Base-by-base conservation (phyloP, 164 flowering plant genomes). In the Vitis riparia region DNA sequence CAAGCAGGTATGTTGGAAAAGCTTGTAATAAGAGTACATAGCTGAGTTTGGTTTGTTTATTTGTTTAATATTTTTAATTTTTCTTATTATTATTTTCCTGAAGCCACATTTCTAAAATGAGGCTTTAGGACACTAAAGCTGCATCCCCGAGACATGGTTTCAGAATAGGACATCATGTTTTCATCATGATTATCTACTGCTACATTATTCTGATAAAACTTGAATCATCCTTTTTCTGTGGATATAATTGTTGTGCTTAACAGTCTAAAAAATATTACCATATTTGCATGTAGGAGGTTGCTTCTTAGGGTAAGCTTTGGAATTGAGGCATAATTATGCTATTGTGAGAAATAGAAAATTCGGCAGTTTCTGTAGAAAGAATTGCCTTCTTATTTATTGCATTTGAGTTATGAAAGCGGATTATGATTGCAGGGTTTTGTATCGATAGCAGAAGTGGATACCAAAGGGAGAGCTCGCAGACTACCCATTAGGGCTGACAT, bases 401-500 rank as follows among this genome's bases (percentile, higher is more conserved):
- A 37, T 61, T 74, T 66, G 23, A 53, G 9, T 68, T 57, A 15
- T 52, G 50, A 64, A 56, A 23, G n/a, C 59, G 68, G 27, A 59
- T n/a, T 27, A 23, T 32, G 15, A 73, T 12, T 80, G 74, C 88
- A 93, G 97, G 94, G 96, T 9, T 93, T 93, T 81, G 76, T 74
- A 55, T 70, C 90, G 65, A 75, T 91, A 58, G 98, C 94, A 47
- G 87, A 91, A 71, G 93, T 93, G 17, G 88, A 82, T 68, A 78
- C 57, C 58, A 91, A 84, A 70, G 98, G 98, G 47, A 87, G 76
- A 86, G 87, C 85, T 81, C 87, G 86, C 23, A 88, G 76, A 76
- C 75, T 93, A 30, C 98, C 91, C 49, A 76, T 93, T 19, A 90
- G 79, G 83, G 83, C 97, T 60, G 88, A 82, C 72, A 85, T 93